Percentiles rank a stretch among this genome's conserved stretches.
Evolutionary conservation across 495 filamentous ascomycete genomes (phyloP).

Genomic region (Neurospora discreta): DNA sequence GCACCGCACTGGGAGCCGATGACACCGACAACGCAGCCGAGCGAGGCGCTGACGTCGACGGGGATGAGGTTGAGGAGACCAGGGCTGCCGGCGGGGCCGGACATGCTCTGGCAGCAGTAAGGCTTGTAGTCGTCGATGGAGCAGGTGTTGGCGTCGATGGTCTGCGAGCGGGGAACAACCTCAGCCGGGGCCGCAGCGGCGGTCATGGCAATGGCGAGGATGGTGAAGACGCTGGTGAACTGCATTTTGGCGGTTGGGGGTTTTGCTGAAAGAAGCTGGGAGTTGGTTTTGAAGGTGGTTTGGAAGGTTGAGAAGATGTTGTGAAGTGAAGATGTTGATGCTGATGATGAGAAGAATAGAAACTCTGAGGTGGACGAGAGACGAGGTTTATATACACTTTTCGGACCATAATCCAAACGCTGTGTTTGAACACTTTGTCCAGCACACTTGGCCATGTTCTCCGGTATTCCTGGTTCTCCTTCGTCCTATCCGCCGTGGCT

Average conservation of each 20-base stretch:
- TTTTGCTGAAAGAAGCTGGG: not conserved
- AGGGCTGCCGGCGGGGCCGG: not conserved
- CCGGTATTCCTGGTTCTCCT: not conserved
- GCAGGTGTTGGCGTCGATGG: not conserved
- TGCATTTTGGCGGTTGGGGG: slow-evolving; percentile 11
- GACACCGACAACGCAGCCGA: not conserved
- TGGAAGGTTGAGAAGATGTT: not conserved
- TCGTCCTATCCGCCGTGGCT: not conserved
- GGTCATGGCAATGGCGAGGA: slow-evolving; percentile 14
- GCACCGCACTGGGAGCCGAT: not conserved
- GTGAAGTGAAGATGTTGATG: slow-evolving; percentile 3
- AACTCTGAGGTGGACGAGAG: not conserved
- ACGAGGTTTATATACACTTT: slow-evolving; percentile 5
- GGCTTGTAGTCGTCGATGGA: slow-evolving; percentile 1
- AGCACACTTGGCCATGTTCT: not conserved
- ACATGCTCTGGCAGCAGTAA: slow-evolving; percentile 5
- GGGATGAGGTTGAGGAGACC: not conserved
- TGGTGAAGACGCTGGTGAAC: slow-evolving; percentile 14
- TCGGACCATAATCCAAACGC: not conserved
- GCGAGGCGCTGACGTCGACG: not conserved
- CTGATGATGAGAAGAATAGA: slow-evolving; percentile 4
- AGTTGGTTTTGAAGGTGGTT: not conserved
- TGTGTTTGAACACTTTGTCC: not conserved
- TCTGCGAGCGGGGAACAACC: not conserved
- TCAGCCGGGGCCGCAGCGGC: slow-evolving; percentile 5